Percentiles rank a stretch among this genome's conserved stretches.
Conservation (phyloP, 805 yeast species). For the Metschnikowia continentalis region DNA sequence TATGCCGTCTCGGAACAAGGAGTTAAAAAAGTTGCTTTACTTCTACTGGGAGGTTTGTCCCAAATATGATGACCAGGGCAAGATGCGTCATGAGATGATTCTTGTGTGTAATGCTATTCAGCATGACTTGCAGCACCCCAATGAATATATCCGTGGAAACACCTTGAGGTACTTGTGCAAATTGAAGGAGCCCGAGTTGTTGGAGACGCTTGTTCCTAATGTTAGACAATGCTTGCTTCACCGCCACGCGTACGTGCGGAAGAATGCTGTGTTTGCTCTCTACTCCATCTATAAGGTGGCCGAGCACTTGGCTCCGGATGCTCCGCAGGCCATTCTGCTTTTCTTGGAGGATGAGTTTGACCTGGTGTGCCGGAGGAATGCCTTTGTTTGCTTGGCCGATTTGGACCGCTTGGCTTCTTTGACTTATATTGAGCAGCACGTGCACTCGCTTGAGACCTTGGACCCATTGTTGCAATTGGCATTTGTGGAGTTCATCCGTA, state of each 20-base stretch:
- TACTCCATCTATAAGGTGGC: constrained; percentile 77
- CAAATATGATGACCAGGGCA: constrained; percentile 81
- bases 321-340: constrained; percentile 74
- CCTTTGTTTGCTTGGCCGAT: constrained; percentile 80
- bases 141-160: constrained; percentile 94
- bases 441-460: constrained; percentile 53
- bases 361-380: constrained; percentile 92
- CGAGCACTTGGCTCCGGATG: constrained; percentile 89
- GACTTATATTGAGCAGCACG: constrained; percentile 70
- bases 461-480: constrained; percentile 87
- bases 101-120: constrained; percentile 96
- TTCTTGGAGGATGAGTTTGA: constrained; percentile 83
- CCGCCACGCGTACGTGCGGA: constrained; percentile 96
- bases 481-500: constrained; percentile 85
- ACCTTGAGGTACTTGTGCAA: constrained; percentile 89
- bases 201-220: constrained; percentile 93
- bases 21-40: constrained; percentile 85
- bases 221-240: constrained; percentile 89
- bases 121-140: constrained; percentile 96
- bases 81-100: constrained; percentile 97
- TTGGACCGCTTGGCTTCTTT: constrained; percentile 83
- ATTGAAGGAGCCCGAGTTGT: constrained; percentile 84
- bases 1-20: constrained; percentile 92
- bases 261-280: constrained; percentile 92
- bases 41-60: constrained; percentile 98